Base-by-base conservation (phyloP, 2,329 filamentous ascomycete genomes). In the Emmonsia crescens region DNA sequence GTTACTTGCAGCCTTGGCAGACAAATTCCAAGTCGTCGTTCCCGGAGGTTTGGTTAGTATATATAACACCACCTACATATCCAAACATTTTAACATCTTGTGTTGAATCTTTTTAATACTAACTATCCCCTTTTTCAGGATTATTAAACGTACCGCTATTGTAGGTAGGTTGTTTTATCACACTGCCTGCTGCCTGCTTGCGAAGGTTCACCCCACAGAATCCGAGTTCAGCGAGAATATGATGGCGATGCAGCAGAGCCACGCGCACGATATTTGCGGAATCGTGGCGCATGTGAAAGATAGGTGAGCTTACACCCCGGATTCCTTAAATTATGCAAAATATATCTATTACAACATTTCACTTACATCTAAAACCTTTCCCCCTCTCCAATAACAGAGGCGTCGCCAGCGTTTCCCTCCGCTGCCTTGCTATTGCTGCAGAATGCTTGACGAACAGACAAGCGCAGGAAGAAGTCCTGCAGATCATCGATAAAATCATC, bases 121-220 rank as follows among this genome's bases (percentile, higher is more conserved):
- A 33, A 44, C 38, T 4, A 16, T 31, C 19, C 19, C n/a, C 16
- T 16, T 19, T 57, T 56, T 10, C 62, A 89, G 87, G 90, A 80
- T 96, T 59, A 85, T 93, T 68, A 94, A 94, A 74, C 84, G 89
- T 61, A 83, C 89, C 3, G 89, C 90, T 2, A 86, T 94, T 38
- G 83, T 96, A 31, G 90, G 89, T 3, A 85, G 90, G 55, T 80
- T 96, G 9, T 91, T 96, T 72, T 96, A 95, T 71, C 92, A 96
- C 71, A 94, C 89, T 0, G 86, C 89, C 27, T 87, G 93, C 76
- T 88, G 89, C 65, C 77, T 96, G 40, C 82, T 96, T 5, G 85
- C 89, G 3, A 89, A 93, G 67, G 86, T 86, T 27, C 88, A 96
- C 71, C 92, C 92, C 0, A 80, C 86, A 44, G 78, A 83, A 12